Evolutionary conservation across 805 yeast genomes (phyloP).

Genomic region (fission yeast (Schizosaccharomyces pombe)): ASM294v3 CU329670.1:3268501-3269000

Average conservation of each 20-base stretch:
- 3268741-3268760: not conserved
- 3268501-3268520: constrained; percentile 39
- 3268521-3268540: no score
- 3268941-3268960: no score
- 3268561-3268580: constrained; percentile 26
- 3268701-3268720: constrained; percentile 76
- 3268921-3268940: no score
- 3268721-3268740: constrained; percentile 13
- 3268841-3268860: no score
- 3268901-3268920: no score
- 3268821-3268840: no score
- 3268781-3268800: not conserved
- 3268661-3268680: constrained; percentile 62
- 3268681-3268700: constrained; percentile 63
- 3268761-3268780: not conserved
- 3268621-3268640: constrained; percentile 96
- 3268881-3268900: no score
- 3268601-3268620: constrained; percentile 89
- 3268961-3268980: no score
- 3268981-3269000: no score
- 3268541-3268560: not conserved
- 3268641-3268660: constrained; percentile 96
- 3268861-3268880: no score
- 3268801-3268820: no score
- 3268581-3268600: constrained; percentile 75